These are phyloP conservation scores for Paratinospora sagittata DNA, from an alignment of 164 flowering plant species.

Conservation along the genomic window DNA sequence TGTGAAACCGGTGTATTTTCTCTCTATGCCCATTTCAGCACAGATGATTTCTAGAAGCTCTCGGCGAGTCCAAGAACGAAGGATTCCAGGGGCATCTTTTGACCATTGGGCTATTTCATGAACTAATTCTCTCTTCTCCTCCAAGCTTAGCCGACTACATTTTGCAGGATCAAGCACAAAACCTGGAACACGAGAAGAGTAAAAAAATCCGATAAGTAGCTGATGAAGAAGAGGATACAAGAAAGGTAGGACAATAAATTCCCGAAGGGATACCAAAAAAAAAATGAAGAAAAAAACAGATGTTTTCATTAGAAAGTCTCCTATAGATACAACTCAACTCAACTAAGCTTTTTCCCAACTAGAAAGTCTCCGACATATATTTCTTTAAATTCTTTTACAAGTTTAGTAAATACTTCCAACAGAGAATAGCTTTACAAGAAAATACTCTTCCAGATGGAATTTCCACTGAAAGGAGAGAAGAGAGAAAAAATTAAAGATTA, in stretches of 20 bases:
- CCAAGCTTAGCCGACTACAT: conserved; percentile 33
- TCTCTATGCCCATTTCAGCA: conserved; percentile 42
- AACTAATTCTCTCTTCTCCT: conserved; percentile 36
- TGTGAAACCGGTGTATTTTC: conserved; percentile 36
- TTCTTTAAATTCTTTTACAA: background rate
- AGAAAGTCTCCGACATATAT: background rate
- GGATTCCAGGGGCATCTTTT: conserved; percentile 27
- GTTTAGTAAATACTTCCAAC: background rate
- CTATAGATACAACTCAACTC: too few relatives aligned
- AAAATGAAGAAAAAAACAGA: background rate
- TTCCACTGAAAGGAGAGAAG: too few relatives aligned
- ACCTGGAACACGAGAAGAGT: conserved; percentile 20
- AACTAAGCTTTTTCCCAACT: too few relatives aligned
- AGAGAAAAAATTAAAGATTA: too few relatives aligned
- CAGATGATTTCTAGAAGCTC: conserved; percentile 39
- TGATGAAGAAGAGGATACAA: background rate
- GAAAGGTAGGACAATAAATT: too few relatives aligned
- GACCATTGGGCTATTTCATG: conserved; percentile 32
- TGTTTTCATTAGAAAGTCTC: too few relatives aligned
- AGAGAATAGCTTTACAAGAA: background rate
- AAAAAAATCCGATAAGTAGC: conserved; percentile 1
- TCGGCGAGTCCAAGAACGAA: conserved; percentile 31
- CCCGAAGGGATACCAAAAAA: background rate
- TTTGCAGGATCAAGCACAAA: conserved; percentile 31
- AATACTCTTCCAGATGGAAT: background rate